Percentiles rank a stretch among this genome's conserved stretches.
These are phyloP conservation scores for Babesia ovata DNA, from an alignment of 169 alveolate species.

Conservation along the genomic window DNA sequence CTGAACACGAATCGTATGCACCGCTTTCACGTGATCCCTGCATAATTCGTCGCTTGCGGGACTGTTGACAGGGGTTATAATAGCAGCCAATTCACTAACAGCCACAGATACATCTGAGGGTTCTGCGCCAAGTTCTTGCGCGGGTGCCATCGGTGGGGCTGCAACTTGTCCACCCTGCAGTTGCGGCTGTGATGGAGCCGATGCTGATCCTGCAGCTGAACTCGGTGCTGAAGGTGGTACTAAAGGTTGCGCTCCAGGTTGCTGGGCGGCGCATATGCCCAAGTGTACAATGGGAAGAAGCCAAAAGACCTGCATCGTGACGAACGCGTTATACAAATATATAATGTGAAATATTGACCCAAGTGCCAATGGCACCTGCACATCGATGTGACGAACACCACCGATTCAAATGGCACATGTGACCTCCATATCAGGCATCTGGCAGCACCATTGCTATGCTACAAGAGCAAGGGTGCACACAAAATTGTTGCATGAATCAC, in stretches of 20 bases:
- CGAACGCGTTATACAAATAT: not conserved
- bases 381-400: not conserved
- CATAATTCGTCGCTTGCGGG: not conserved
- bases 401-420: not conserved
- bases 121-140: not conserved
- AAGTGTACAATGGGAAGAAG: not conserved
- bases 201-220: too few species aligned
- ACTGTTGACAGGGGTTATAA: not conserved
- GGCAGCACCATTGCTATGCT: not conserved
- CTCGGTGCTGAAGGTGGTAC: too few species aligned
- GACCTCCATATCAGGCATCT: not conserved
- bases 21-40: not conserved
- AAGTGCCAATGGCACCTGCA: not conserved
- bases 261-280: conserved; percentile 6
- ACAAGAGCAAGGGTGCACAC: too few species aligned
- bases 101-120: not conserved
- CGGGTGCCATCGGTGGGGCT: not conserved
- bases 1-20: not conserved
- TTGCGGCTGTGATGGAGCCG: not conserved
- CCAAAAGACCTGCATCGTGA: conserved; percentile 9
- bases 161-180: not conserved
- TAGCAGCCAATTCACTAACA: not conserved
- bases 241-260: not conserved
- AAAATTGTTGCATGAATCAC: too few species aligned
- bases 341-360: not conserved